A percentile compares a stretch with the other conserved stretches of the same genome.
Evolutionary conservation across 164 flowering plant genomes (phyloP).

Genomic region (Annona cherimola): DNA sequence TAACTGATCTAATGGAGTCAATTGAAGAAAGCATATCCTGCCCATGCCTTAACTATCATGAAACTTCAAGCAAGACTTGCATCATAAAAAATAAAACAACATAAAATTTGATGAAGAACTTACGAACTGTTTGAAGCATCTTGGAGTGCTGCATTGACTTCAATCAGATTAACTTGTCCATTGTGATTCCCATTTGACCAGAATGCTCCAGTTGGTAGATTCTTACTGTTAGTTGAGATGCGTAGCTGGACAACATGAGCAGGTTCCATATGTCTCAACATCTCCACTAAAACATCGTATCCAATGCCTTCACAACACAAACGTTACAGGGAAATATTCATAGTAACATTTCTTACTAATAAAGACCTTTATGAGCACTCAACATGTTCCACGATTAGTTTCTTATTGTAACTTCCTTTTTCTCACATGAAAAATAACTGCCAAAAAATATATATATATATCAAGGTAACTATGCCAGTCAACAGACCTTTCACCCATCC

Average conservation of each 20-base stretch:
- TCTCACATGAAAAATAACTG: not conserved
- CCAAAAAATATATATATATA: not conserved
- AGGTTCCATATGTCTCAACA: slow-evolving; percentile 64
- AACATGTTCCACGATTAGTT: not conserved
- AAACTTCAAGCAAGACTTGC: not conserved
- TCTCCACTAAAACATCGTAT: slow-evolving; percentile 66
- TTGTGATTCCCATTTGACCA: slow-evolving; percentile 48
- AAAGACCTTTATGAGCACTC: not conserved
- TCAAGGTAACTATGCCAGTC: slow-evolving; percentile 2
- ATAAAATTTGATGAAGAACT: slow-evolving; percentile 19
- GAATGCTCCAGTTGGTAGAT: slow-evolving; percentile 75
- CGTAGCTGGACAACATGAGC: slow-evolving; percentile 85
- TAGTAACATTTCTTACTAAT: not conserved
- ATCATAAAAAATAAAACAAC: not conserved
- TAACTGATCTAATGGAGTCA: not conserved
- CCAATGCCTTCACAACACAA: slow-evolving; percentile 59
- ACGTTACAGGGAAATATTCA: not conserved
- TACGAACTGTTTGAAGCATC: slow-evolving; percentile 71
- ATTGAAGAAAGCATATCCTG: not conserved
- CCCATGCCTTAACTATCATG: not conserved
- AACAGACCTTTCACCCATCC: slow-evolving; percentile 93
- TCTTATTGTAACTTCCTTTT: no score
- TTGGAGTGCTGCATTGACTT: slow-evolving; percentile 56
- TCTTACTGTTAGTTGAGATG: slow-evolving; percentile 53
- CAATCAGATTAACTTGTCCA: slow-evolving; percentile 35